Percentiles rank a stretch among this genome's conserved stretches.
Evolutionary conservation across 192 early-diverging fungal species (phyloP).

Genomic region (Coemansia sp.): DNA sequence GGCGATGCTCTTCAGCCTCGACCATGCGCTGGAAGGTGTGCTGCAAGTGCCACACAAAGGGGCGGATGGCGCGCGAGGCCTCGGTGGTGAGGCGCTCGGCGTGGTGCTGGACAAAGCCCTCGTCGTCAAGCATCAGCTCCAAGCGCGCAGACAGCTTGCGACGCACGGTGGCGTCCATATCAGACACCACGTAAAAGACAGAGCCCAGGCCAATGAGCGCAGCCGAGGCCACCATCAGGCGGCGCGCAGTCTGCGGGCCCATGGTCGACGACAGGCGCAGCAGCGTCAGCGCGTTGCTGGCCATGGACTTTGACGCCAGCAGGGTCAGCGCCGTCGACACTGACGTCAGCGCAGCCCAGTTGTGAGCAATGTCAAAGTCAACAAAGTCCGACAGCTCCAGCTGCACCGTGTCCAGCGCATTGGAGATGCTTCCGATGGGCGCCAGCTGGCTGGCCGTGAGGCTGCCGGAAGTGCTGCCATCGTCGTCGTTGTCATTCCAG

Average conservation of each 20-base stretch:
- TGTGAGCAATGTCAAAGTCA: slow-evolving; percentile 64
- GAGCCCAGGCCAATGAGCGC: slow-evolving; percentile 58
- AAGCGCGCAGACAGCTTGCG: slow-evolving; percentile 66
- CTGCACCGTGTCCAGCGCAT: slow-evolving; percentile 53
- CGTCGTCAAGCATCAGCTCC: slow-evolving; percentile 56
- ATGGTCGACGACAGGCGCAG: slow-evolving; percentile 49
- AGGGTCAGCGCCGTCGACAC: slow-evolving; percentile 61
- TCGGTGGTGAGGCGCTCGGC: slow-evolving; percentile 67
- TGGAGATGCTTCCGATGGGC: slow-evolving; percentile 55
- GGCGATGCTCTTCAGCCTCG: slow-evolving; percentile 68
- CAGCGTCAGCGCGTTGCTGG: slow-evolving; percentile 36
- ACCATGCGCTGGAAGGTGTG: slow-evolving; percentile 71
- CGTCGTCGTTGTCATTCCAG: slow-evolving; percentile 25
- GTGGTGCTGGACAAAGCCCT: slow-evolving; percentile 63
- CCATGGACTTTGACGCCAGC: slow-evolving; percentile 43
- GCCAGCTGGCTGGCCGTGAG: slow-evolving; percentile 37
- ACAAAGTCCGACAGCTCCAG: slow-evolving; percentile 63
- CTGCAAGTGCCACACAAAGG: slow-evolving; percentile 74
- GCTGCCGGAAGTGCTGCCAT: not conserved
- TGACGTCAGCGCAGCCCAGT: slow-evolving; percentile 62
- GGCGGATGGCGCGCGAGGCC: slow-evolving; percentile 65
- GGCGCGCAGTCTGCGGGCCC: slow-evolving; percentile 43
- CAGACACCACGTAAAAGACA: slow-evolving; percentile 65
- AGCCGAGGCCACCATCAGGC: slow-evolving; percentile 46
- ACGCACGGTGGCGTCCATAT: slow-evolving; percentile 71